Conservation (phyloP, 495 filamentous ascomycete species). For the Rusavskia elegans region DNA sequence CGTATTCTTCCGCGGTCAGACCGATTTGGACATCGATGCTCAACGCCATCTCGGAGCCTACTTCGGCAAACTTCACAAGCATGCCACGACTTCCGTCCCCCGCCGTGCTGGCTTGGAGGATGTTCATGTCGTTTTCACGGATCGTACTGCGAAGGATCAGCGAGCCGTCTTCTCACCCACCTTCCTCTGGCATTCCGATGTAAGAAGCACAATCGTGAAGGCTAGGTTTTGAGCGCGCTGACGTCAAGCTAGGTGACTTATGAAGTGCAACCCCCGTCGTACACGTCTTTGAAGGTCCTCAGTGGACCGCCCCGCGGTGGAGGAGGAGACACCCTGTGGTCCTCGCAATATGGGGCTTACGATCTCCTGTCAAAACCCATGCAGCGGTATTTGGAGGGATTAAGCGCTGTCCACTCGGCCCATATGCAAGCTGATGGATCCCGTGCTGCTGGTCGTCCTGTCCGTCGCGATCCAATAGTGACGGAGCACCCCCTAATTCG, state of each 20-base stretch:
- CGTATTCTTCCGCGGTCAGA: constrained; percentile 56
- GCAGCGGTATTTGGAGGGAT: constrained; percentile 52
- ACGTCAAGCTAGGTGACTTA: constrained; percentile 41
- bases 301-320: constrained; percentile 50
- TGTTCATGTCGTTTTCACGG: constrained; percentile 52
- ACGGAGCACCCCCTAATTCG: constrained; percentile 57
- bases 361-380: constrained; percentile 50
- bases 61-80: constrained; percentile 52
- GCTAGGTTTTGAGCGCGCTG: not conserved
- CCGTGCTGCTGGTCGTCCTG: constrained; percentile 39
- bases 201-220: constrained; percentile 11
- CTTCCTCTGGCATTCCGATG: constrained; percentile 50
- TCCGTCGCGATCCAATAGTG: constrained; percentile 49
- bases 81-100: constrained; percentile 45
- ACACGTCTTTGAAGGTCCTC: constrained; percentile 55
- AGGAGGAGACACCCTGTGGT: constrained; percentile 65
- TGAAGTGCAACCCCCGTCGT: constrained; percentile 63
- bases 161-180: constrained; percentile 30
- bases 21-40: constrained; percentile 47
- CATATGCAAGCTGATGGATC: constrained; percentile 55
- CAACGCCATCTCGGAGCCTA: constrained; percentile 50
- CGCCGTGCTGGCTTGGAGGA: constrained; percentile 43
- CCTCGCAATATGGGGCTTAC: constrained; percentile 59
- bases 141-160: constrained; percentile 46
- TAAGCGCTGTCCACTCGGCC: constrained; percentile 57